Evolutionary conservation across 768 basidiomycete species (phyloP), one percentile per base, ranked within the genome.

Genomic region (Trametes gibbosa): DNA sequence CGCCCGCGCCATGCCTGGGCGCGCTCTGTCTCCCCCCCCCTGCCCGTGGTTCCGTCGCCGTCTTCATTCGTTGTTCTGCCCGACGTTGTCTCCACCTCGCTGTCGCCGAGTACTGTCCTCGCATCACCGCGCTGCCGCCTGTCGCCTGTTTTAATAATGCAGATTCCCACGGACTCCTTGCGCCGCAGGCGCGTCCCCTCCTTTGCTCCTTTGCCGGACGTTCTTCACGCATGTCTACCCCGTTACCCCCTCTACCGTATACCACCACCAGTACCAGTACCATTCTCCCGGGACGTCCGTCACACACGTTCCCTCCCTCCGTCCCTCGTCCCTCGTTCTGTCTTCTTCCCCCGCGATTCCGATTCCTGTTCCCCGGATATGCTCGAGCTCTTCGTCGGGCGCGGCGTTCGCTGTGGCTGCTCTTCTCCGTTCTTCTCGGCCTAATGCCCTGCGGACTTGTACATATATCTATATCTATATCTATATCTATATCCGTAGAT

Each of bases 101-200:
- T 61, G 25, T 56, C 60, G 54, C 48, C 34, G 25, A 27, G n/a
- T n/a, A n/a, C 35, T 51, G 49, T 50, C 48, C 37, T 39, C 46
- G 37, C 35, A 40, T 23, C 29, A 32, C 45, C 23, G 21, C 24
- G 21, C 45, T 16, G 17, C 49, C n/a, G 27, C 19, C 29, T 32
- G 14, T 24, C 48, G 25, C 47, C 19, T 50, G 19, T 56, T 45
- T 19, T 24, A 17, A 40, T 48, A 56, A 34, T 27, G 42, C 56
- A 32, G 2, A 14, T 17, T 29, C n/a, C 24, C 39, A 56, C 45
- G 43, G 35, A 25, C 43, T 14, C 19, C 23, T 48, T 56, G 55
- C 55, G 55, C 47, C 55, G 19, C n/a, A 40, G 55, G 34, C 55
- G 55, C 55, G 55, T 56, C 55, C 55, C 55, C 47, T 56, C 55